phyloP scores from a whole-genome alignment of 2,329 filamentous ascomycete genomes.

The Ascochyta koolunga region DNA sequence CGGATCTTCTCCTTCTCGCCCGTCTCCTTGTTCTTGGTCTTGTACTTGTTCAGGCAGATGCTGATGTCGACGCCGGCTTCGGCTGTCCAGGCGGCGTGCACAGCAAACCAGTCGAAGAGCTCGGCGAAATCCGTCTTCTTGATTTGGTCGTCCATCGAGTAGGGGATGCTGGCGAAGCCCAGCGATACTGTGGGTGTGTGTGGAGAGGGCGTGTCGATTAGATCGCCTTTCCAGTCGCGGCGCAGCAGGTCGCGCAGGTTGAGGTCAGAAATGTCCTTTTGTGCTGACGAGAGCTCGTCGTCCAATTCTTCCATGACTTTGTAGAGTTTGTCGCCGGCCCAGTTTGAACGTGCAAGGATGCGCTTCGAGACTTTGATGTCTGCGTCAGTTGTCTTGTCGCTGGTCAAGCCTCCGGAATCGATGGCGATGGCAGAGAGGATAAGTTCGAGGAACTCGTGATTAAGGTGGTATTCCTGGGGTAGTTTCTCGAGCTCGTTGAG shows the following conservation, averaged over 20 bases:
- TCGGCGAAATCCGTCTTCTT: slow-evolving; percentile 54
- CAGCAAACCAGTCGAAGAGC: slow-evolving; percentile 57
- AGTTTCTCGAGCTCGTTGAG: slow-evolving; percentile 54
- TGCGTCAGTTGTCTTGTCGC: slow-evolving; percentile 46
- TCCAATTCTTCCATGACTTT: slow-evolving; percentile 53
- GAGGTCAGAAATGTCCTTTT: slow-evolving; percentile 52
- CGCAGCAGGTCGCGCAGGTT: slow-evolving; percentile 53
- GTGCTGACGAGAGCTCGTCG: slow-evolving; percentile 49
- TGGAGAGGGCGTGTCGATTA: slow-evolving; percentile 55
- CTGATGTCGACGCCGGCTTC: slow-evolving; percentile 53
- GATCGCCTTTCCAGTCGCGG: slow-evolving; percentile 56
- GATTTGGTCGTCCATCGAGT: slow-evolving; percentile 55
- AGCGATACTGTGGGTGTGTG: slow-evolving; percentile 55
- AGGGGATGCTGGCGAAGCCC: slow-evolving; percentile 55
- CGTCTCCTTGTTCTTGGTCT: slow-evolving; percentile 45
- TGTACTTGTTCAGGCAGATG: slow-evolving; percentile 56
- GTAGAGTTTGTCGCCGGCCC: slow-evolving; percentile 47
- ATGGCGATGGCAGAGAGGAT: slow-evolving; percentile 56
- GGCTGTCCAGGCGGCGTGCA: slow-evolving; percentile 57
- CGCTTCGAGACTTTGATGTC: slow-evolving; percentile 50
- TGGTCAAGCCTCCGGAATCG: slow-evolving; percentile 51
- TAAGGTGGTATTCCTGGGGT: slow-evolving; percentile 55
- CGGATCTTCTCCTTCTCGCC: slow-evolving; percentile 54
- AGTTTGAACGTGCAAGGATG: slow-evolving; percentile 52
- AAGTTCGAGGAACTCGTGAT: slow-evolving; percentile 57